phyloP scores from a whole-genome alignment of 371 early-diverging fungal species.

The Apophysomyces elegans region DNA sequence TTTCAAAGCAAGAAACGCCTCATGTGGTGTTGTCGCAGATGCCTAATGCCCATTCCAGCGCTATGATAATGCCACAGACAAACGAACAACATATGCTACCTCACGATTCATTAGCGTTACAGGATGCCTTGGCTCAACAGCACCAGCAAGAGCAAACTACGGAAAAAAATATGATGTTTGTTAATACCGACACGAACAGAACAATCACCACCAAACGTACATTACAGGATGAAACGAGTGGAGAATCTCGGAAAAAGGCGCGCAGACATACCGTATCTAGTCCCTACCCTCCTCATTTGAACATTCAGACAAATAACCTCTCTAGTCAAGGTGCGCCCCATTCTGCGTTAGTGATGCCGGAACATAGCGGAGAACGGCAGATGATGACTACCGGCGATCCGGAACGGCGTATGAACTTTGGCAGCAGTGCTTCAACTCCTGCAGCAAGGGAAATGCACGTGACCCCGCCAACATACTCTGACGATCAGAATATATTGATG shows the following conservation, averaged over 20 bases:
- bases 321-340: constrained; percentile 9
- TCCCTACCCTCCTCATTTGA: constrained; percentile 16
- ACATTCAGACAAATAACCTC: constrained; percentile 6
- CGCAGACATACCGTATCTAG: constrained; percentile 23
- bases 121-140: background rate
- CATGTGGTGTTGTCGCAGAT: constrained; percentile 1
- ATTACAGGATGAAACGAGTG: background rate
- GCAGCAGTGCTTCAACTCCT: constrained; percentile 14
- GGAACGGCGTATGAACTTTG: constrained; percentile 12
- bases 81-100: background rate
- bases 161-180: background rate
- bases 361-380: background rate
- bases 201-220: background rate
- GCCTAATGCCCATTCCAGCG: background rate
- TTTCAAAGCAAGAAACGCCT: background rate
- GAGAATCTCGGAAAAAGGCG: constrained; percentile 16
- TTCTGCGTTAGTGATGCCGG: constrained; percentile 13
- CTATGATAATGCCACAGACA: constrained; percentile 1
- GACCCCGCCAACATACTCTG: constrained; percentile 11
- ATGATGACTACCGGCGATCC: background rate
- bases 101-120: background rate
- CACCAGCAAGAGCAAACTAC: background rate
- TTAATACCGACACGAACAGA: background rate
- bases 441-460: background rate
- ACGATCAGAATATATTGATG: constrained; percentile 20